A percentile compares a stretch with the other conserved stretches of the same genome.
Conservation (phyloP, 257 asterid genomes). For the Nicotiana knightiana region DNA sequence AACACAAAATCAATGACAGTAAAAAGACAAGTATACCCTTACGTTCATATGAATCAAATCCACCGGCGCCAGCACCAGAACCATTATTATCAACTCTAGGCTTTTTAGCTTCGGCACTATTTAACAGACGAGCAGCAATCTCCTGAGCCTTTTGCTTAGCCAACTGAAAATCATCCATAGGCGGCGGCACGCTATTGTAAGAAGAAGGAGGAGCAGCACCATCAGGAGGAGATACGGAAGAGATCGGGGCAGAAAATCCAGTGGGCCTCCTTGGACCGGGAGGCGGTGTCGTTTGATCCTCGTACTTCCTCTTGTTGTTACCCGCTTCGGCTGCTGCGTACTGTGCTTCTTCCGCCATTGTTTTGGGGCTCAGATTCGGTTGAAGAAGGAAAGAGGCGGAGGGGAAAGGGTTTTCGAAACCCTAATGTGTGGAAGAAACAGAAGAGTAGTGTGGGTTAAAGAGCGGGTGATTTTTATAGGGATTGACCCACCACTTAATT, state of each 20-base stretch:
- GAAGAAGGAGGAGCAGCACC: constrained; percentile 38
- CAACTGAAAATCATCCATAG: constrained; percentile 68
- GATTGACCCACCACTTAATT: background rate
- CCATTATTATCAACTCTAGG: constrained; percentile 72
- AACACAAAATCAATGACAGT: background rate
- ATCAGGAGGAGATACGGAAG: constrained; percentile 47
- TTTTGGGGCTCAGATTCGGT: background rate
- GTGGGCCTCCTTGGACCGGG: constrained; percentile 56
- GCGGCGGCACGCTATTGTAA: constrained; percentile 72
- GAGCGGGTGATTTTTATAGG: background rate
- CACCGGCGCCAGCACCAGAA: constrained; percentile 36
- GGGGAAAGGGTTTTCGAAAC: background rate
- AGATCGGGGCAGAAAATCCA: constrained; percentile 64
- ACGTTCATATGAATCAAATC: background rate
- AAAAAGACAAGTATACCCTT: background rate
- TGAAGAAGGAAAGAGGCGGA: background rate
- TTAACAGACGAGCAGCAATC: constrained; percentile 80
- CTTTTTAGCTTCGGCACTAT: constrained; percentile 54
- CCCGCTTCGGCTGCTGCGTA: constrained; percentile 13
- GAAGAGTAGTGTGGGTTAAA: background rate
- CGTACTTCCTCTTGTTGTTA: constrained; percentile 46
- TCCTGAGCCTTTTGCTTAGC: constrained; percentile 96
- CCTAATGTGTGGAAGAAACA: constrained; percentile 6
- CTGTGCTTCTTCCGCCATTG: constrained; percentile 28
- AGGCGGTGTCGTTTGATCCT: constrained; percentile 52